Percentiles rank a stretch among this genome's conserved stretches.
phyloP scores from a whole-genome alignment of 1,284 basidiomycete genomes.

The Rhodotorula sp. region DNA sequence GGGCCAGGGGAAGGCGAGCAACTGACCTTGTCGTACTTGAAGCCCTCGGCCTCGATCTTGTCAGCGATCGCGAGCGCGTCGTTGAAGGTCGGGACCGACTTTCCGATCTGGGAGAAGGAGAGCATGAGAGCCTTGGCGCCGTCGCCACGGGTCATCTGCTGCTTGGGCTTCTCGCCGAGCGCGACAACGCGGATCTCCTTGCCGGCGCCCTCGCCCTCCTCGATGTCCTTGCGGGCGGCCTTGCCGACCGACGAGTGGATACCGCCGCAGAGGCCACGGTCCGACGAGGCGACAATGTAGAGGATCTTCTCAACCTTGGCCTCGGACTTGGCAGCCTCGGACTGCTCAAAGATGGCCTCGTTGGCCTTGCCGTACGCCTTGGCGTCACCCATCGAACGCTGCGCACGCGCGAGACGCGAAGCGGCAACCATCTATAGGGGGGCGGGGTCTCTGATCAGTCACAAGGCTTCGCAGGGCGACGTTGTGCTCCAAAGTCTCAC shows the following conservation, averaged over 20 bases:
- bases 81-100: constrained; percentile 94
- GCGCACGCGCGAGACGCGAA: constrained; percentile 70
- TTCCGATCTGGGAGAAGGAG: constrained; percentile 96
- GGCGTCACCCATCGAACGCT: constrained; percentile 88
- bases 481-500: constrained; percentile 54
- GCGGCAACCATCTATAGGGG: constrained; percentile 69
- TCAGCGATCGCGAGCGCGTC: constrained; percentile 94
- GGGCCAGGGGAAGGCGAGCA: constrained; percentile 4
- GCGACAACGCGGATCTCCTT: constrained; percentile 68
- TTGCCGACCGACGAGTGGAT: constrained; percentile 98
- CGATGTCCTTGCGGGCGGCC: constrained; percentile 68
- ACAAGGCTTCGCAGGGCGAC: background rate
- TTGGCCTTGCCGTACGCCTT: constrained; percentile 84
- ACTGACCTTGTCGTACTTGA: constrained; percentile 77
- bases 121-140: constrained; percentile 70
- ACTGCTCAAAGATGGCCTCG: constrained; percentile 50
- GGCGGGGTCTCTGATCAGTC: too few relatives aligned
- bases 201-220: constrained; percentile 53
- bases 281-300: constrained; percentile 90
- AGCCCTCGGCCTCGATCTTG: constrained; percentile 80
- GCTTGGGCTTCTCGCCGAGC: constrained; percentile 97
- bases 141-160: constrained; percentile 63
- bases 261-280: constrained; percentile 99
- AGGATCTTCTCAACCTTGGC: constrained; percentile 62
- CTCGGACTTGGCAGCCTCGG: constrained; percentile 41